Evolutionary conservation across 1,284 basidiomycete genomes (phyloP).

Genomic region (Vanrija sp.): DNA sequence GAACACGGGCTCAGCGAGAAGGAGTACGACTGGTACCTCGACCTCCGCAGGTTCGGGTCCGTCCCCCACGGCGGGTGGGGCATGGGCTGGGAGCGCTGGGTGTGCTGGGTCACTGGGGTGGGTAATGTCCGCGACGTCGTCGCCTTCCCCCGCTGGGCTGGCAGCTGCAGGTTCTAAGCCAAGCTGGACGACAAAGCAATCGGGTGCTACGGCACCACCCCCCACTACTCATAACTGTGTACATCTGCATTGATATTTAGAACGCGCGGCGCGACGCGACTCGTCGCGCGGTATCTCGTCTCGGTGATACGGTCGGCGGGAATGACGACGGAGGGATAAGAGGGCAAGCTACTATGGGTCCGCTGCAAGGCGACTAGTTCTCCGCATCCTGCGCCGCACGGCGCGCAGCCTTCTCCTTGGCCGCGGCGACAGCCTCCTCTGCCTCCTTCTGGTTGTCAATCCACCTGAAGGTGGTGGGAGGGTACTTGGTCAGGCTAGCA

Average conservation of each 20-base stretch:
- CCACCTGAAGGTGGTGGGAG: conserved; percentile 48
- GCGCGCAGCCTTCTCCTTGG: conserved; percentile 30
- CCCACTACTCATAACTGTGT: no score
- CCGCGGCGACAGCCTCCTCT: conserved; percentile 45
- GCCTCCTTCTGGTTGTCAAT: conserved; percentile 49
- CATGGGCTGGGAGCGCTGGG: conserved; percentile 82
- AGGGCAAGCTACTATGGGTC: no score
- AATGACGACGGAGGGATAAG: no score
- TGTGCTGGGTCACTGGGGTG: conserved; percentile 76
- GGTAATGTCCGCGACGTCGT: conserved; percentile 85
- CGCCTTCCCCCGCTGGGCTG: conserved; percentile 83
- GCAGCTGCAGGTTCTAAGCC: conserved; percentile 52
- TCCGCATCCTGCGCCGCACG: conserved; percentile 21
- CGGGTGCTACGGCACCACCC: no score
- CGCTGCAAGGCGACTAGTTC: conserved; percentile 5
- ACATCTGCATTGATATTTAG: no score
- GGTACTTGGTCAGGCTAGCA: conserved; percentile 53
- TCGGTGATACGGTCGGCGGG: no score
- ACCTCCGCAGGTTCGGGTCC: conserved; percentile 71
- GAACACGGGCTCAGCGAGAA: conserved; percentile 55
- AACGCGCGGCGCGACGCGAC: no score
- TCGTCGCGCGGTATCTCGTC: no score
- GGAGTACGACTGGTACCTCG: conserved; percentile 79
- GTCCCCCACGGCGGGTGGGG: conserved; percentile 89
- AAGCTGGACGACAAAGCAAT: not conserved